Conservation (phyloP, 306 rosid genomes). For the Pterocarpus santalinus region DNA sequence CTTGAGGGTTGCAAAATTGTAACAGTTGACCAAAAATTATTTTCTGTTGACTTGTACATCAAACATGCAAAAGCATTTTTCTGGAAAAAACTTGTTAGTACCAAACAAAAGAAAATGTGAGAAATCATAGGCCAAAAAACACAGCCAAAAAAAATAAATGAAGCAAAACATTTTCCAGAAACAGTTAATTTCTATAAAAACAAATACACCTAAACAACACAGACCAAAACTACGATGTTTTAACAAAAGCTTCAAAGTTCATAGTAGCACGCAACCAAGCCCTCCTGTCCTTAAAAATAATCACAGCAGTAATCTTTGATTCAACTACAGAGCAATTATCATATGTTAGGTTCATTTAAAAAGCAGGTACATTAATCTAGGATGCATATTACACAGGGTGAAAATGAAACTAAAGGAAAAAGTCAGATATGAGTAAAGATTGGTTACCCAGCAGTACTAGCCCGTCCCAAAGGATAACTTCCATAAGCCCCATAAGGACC, state of each 20-base stretch:
- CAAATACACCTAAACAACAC: slow-evolving; percentile 16
- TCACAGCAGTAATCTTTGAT: slow-evolving; percentile 21
- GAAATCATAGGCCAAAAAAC: slow-evolving; percentile 14
- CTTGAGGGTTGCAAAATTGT: background rate
- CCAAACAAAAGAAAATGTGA: background rate
- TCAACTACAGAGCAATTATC: background rate
- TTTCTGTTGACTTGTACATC: background rate
- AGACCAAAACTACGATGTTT: slow-evolving; percentile 11
- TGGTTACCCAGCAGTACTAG: slow-evolving; percentile 80
- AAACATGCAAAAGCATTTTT: background rate
- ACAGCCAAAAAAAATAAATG: background rate
- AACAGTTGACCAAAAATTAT: slow-evolving; percentile 6
- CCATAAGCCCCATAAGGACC: slow-evolving; percentile 91
- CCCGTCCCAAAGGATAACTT: slow-evolving; percentile 77
- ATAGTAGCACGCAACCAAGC: slow-evolving; percentile 30
- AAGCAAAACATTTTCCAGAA: too few relatives aligned
- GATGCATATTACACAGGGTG: background rate
- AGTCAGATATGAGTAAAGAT: slow-evolving; percentile 37
- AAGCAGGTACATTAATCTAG: background rate
- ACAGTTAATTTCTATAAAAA: background rate
- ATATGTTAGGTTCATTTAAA: slow-evolving; percentile 3
- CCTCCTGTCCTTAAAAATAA: slow-evolving; percentile 1
- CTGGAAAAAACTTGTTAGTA: background rate
- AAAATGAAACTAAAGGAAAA: slow-evolving; percentile 14
- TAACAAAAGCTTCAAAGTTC: slow-evolving; percentile 30